Base-by-base conservation (phyloP, 129 eudicot genomes). In the Pittosporum tobira region DNA sequence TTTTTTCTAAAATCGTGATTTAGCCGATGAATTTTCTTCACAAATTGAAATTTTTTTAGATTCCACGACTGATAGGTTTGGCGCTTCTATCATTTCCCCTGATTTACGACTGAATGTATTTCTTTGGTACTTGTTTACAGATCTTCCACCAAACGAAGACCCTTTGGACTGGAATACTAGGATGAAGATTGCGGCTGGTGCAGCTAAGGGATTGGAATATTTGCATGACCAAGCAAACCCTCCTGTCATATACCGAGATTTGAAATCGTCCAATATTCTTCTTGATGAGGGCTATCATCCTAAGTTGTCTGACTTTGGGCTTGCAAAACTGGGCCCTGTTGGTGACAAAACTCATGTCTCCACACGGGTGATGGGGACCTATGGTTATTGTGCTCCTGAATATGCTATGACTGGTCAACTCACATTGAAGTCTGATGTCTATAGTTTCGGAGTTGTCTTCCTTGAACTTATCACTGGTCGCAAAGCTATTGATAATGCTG, bases 381-480 rank as follows among this genome's bases (percentile, higher is more conserved):
- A 89, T 49, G 97, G 97, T n/a, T 89, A 89, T 61, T 89, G 97
- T 82, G 97, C 97, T 59, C 97, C 97, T 19, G 97, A 89, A 55
- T 89, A 89, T 50, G 97, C 97, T 46, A 89, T 89, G 97, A 89
- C 97, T 0, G 97, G 97, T 70, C 97, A 89, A 67, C 95, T 89
- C 66, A 89, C 97, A 4, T 79, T 89, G 66, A 89, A 85, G 56
- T 89, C 97, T 1, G 97, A 89, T 57, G 97, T 89, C 23, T 89
- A 89, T 60, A 89, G 97, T 61, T 89, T 89, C 57, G 97, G 97
- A n/a, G 97, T 89, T 3, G 97, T 89, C 48, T 85, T 89, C 48
- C 97, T 89, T 43, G 97, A 89, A 71, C 91, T 89, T 43, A 89
- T 89, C 55, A 89, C 97, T 0, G 97, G 97, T 28, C 85, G 97